Conservation (phyloP, 163 green algal genomes). For the Coccomyxa subellipsoidea region DNA sequence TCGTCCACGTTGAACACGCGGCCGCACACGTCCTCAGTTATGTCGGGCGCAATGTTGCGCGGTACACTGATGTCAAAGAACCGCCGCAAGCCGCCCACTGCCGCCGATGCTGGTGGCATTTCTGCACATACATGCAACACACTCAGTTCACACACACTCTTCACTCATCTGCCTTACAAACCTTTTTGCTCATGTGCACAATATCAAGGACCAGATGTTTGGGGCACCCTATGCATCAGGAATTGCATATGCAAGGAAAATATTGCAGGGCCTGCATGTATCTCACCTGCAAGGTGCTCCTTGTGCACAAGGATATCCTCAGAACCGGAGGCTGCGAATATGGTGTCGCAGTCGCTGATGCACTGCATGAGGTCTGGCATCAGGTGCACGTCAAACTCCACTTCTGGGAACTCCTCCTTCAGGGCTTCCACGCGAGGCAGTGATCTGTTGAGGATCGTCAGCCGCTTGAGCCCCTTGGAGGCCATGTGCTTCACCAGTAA, state of each 20-base stretch:
- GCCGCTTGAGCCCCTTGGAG: constrained; percentile 88
- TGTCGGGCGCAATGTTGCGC: constrained; percentile 85
- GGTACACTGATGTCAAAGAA: constrained; percentile 99
- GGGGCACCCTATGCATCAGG: too few relatives aligned
- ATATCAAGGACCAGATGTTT: too few relatives aligned
- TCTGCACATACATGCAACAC: neutral
- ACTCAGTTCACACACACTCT: too few relatives aligned
- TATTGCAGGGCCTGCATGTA: too few relatives aligned
- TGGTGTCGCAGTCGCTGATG: constrained; percentile 76
- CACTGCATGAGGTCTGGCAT: constrained; percentile 89
- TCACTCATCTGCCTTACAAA: neutral
- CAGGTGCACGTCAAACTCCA: constrained; percentile 91
- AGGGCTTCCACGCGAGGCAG: constrained; percentile 85
- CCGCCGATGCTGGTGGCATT: constrained; percentile 57
- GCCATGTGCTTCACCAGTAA: constrained; percentile 97
- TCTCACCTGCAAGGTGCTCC: constrained; percentile 61
- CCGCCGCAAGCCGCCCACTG: constrained; percentile 81
- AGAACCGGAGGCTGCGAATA: constrained; percentile 85
- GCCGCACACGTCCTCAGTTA: constrained; percentile 62
- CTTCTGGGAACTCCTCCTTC: constrained; percentile 77
- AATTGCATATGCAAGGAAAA: too few relatives aligned
- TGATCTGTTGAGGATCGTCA: constrained; percentile 87
- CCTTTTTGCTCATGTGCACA: too few relatives aligned
- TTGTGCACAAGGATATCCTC: constrained; percentile 89
- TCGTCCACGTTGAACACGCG: constrained; percentile 99